These are phyloP conservation scores for Agroathelia rolfsii DNA, from an alignment of 1,284 basidiomycete genomes.

Conservation along the genomic window DNA sequence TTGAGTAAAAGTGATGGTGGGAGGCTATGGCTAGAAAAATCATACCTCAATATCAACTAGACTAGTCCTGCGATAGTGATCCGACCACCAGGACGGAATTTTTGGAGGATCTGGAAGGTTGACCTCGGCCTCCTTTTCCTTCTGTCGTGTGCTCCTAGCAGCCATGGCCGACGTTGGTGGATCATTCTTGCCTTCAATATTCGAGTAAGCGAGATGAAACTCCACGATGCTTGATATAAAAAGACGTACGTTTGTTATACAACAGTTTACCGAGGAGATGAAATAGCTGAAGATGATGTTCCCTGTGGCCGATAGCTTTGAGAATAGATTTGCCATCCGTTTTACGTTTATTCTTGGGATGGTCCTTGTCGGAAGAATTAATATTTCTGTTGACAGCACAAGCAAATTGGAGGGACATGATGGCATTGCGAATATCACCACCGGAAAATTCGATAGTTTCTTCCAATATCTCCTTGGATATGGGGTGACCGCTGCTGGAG, in stretches of 20 bases:
- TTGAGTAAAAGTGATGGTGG: conserved; percentile 1
- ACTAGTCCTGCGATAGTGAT: conserved; percentile 61
- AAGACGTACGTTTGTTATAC: conserved; percentile 82
- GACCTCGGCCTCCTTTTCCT: conserved; percentile 45
- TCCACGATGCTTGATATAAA: not conserved
- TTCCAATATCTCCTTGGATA: conserved; percentile 59
- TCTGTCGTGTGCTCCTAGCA: conserved; percentile 45
- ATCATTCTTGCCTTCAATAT: conserved; percentile 59
- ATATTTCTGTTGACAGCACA: conserved; percentile 33
- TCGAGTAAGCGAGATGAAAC: conserved; percentile 1
- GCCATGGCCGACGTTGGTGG: conserved; percentile 40
- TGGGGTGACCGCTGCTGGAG: too few relatives aligned
- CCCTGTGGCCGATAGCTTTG: conserved; percentile 69
- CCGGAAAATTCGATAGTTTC: conserved; percentile 70
- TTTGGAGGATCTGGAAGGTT: conserved; percentile 38
- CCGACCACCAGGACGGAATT: conserved; percentile 38
- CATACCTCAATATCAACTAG: conserved; percentile 77
- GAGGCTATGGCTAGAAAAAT: conserved; percentile 4
- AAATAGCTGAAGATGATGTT: conserved; percentile 83
- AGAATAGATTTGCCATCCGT: conserved; percentile 29
- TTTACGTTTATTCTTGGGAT: conserved; percentile 15
- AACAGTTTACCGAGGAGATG: conserved; percentile 90
- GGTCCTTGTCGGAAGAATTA: conserved; percentile 22
- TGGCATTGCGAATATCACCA: conserved; percentile 87
- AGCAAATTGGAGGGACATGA: conserved; percentile 87